phyloP scores from a whole-genome alignment of 345 rosid species.

The Limnanthes douglasii region DNA sequence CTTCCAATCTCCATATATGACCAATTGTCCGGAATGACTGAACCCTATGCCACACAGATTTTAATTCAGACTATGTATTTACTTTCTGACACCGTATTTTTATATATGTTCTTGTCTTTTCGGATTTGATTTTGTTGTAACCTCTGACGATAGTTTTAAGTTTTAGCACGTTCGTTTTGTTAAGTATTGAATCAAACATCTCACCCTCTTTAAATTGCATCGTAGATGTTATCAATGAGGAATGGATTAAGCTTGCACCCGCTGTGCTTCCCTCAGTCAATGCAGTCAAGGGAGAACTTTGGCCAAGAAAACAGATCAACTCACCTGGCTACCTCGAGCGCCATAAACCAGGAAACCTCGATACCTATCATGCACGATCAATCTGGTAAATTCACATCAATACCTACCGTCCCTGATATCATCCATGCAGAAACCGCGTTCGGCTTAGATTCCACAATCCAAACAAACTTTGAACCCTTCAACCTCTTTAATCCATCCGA shows the following conservation, averaged over 20 bases:
- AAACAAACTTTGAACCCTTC: conserved; percentile 30
- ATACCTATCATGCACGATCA: conserved; percentile 16
- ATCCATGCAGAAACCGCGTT: conserved; percentile 27
- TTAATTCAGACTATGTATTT: too few species aligned
- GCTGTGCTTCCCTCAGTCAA: conserved; percentile 43
- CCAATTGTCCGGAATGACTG: too few species aligned
- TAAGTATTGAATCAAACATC: too few species aligned
- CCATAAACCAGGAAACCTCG: conserved; percentile 19
- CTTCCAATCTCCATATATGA: too few species aligned
- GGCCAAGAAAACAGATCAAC: conserved; percentile 17
- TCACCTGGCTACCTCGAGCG: conserved; percentile 13
- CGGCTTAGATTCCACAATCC: conserved; percentile 42
- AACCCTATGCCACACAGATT: too few species aligned
- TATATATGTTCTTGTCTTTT: too few species aligned
- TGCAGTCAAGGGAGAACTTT: conserved; percentile 20
- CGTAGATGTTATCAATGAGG: conserved; percentile 70
- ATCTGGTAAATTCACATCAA: conserved; percentile 21
- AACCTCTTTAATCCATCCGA: conserved; percentile 19
- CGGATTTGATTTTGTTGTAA: too few species aligned
- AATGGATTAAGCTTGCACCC: conserved; percentile 67
- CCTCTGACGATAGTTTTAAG: too few species aligned
- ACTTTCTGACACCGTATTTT: too few species aligned
- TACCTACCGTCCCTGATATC: conserved; percentile 20
- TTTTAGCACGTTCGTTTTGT: too few species aligned
- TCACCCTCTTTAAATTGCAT: too few species aligned